Conservation (phyloP, 148 eudicot genomes). For the Hydrangea macrophylla region DNA sequence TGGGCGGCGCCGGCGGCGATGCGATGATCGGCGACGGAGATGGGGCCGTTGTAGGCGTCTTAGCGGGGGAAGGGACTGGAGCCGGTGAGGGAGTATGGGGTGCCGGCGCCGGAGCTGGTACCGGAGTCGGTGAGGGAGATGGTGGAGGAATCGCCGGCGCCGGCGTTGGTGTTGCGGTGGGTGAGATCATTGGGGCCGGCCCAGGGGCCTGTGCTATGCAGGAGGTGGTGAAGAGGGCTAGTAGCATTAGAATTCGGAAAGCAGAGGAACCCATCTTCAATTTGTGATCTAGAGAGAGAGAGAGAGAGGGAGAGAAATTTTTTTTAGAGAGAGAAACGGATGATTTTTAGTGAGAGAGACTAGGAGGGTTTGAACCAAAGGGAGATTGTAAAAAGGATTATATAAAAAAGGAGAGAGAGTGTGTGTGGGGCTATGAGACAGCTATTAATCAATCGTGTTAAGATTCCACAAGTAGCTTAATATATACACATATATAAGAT, state of each 20-base stretch:
- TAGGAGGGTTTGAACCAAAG: neutral
- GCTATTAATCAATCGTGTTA: neutral
- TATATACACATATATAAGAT: neutral
- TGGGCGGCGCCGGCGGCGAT: conserved; percentile 8
- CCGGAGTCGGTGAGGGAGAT: conserved; percentile 17
- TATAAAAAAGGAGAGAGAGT: neutral
- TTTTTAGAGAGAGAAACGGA: neutral
- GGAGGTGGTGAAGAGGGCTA: conserved; percentile 33
- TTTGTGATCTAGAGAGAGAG: conserved; percentile 1
- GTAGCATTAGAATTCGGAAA: conserved; percentile 21
- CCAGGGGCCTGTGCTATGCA: conserved; percentile 44
- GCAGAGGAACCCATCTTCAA: conserved; percentile 5
- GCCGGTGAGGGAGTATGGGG: conserved; percentile 24
- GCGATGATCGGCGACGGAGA: neutral
- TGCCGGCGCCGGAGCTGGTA: conserved; percentile 10
- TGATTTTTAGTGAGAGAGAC: no score
- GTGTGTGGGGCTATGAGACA: neutral
- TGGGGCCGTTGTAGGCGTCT: conserved; percentile 5
- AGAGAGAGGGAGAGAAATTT: neutral
- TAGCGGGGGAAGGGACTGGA: conserved; percentile 14
- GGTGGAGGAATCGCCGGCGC: conserved; percentile 6
- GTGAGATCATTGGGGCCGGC: conserved; percentile 24
- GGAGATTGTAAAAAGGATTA: neutral
- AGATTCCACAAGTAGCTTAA: neutral
- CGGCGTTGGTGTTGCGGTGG: conserved; percentile 21